Evolutionary conservation across 2,329 filamentous ascomycete genomes (phyloP).

Genomic region (Xylariaceae sp.): DNA sequence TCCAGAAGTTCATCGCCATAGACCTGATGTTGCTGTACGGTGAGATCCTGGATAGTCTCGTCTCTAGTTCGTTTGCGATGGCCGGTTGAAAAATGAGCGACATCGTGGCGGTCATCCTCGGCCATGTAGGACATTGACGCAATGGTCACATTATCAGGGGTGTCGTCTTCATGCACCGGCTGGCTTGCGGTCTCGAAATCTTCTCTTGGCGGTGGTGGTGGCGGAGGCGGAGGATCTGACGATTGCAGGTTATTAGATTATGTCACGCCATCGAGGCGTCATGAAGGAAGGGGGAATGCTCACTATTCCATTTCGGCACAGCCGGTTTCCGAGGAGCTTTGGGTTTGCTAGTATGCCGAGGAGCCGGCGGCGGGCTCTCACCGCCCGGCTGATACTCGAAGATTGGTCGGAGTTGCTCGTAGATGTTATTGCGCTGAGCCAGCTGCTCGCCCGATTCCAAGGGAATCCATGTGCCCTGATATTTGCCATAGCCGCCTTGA

Average conservation of each 20-base stretch:
- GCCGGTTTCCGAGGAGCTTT: slow-evolving; percentile 66
- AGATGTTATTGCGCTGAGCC: slow-evolving; percentile 79
- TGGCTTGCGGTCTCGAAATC: slow-evolving; percentile 60
- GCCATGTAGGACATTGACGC: slow-evolving; percentile 80
- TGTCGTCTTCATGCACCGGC: slow-evolving; percentile 69
- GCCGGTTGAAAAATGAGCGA: slow-evolving; percentile 57
- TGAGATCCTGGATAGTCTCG: slow-evolving; percentile 54
- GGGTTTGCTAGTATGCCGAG: slow-evolving; percentile 84
- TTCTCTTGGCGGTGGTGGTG: slow-evolving; percentile 43
- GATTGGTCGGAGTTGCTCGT: slow-evolving; percentile 76
- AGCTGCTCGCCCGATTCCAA: slow-evolving; percentile 74
- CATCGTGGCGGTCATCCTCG: slow-evolving; percentile 72
- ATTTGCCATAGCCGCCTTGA: slow-evolving; percentile 97
- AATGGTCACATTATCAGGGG: slow-evolving; percentile 75
- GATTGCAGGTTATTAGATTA: slow-evolving; percentile 17
- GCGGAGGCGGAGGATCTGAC: slow-evolving; percentile 36
- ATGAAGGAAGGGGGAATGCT: slow-evolving; percentile 2
- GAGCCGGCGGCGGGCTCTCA: slow-evolving; percentile 85
- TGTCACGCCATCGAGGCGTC: background rate
- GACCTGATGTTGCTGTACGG: slow-evolving; percentile 78
- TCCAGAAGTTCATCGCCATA: slow-evolving; percentile 93
- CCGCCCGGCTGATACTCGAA: slow-evolving; percentile 85
- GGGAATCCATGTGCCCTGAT: slow-evolving; percentile 97
- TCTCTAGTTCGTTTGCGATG: slow-evolving; percentile 74
- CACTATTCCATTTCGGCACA: slow-evolving; percentile 55